Percentiles rank a stretch among this genome's conserved stretches.
Conservation (phyloP, 1,284 basidiomycete genomes). For the Tylopilus sp. region DNA sequence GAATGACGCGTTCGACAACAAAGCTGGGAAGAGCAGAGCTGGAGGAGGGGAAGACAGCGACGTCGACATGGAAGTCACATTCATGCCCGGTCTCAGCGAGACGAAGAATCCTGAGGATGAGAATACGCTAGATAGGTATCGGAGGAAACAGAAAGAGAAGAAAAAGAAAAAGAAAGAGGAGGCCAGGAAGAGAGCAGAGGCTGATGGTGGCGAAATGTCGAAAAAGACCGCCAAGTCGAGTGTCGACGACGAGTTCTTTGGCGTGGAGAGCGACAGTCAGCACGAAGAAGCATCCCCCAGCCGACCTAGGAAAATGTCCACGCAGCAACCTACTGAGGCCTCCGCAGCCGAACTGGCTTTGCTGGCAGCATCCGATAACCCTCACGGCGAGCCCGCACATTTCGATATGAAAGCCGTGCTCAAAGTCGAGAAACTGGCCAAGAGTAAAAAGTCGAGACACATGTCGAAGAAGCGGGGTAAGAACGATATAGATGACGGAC, state of each 20-base stretch:
- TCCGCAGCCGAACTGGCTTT: slow-evolving; percentile 60
- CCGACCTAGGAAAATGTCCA: slow-evolving; percentile 18
- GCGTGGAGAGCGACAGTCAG: slow-evolving; percentile 41
- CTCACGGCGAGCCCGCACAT: slow-evolving; percentile 61
- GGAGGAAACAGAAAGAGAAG: slow-evolving; percentile 85
- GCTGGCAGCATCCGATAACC: slow-evolving; percentile 57
- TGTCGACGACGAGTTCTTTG: slow-evolving; percentile 67
- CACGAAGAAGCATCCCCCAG: slow-evolving; percentile 35
- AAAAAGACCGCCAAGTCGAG: slow-evolving; percentile 23
- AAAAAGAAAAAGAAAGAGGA: slow-evolving; percentile 76
- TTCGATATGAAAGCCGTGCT: slow-evolving; percentile 92
- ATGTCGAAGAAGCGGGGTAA: slow-evolving; percentile 43
- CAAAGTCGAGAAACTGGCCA: slow-evolving; percentile 77
- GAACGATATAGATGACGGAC: slow-evolving; percentile 42
- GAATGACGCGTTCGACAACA: slow-evolving; percentile 41
- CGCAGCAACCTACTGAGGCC: slow-evolving; percentile 8
- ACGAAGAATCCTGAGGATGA: slow-evolving; percentile 58
- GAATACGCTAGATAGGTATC: slow-evolving; percentile 83
- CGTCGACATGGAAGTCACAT: slow-evolving; percentile 90
- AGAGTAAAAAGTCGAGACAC: slow-evolving; percentile 43
- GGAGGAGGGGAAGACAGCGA: slow-evolving; percentile 44
- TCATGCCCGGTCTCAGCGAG: slow-evolving; percentile 76
- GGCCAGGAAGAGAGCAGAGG: slow-evolving; percentile 33
- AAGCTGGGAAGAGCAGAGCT: slow-evolving; percentile 15
- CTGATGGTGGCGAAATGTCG: slow-evolving; percentile 23